A percentile compares a stretch with the other conserved stretches of the same genome.
These are phyloP conservation scores for Pseudocercospora eumusae DNA, from an alignment of 2,329 filamentous ascomycete species.

Conservation along the genomic window DNA sequence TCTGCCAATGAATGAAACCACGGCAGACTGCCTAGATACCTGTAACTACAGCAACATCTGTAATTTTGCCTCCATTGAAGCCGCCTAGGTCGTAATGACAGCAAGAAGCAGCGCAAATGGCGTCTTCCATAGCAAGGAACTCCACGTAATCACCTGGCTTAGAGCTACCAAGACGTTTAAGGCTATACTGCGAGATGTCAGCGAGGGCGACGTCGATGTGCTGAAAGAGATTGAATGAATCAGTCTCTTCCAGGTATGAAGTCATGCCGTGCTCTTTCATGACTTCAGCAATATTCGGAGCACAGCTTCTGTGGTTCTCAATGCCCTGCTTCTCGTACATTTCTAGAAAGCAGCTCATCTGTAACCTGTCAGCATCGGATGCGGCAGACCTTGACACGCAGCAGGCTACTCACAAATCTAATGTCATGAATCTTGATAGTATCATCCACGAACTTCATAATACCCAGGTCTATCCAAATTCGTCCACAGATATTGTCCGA, in stretches of 20 bases:
- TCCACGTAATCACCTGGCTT: constrained; percentile 45
- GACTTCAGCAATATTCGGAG: constrained; percentile 43
- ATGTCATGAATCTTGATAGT: constrained; percentile 46
- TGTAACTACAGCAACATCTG: constrained; percentile 42
- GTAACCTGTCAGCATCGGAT: constrained; percentile 24
- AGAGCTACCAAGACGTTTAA: constrained; percentile 43
- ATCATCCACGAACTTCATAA: constrained; percentile 42
- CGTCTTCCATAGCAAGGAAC: constrained; percentile 42
- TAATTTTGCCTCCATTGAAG: constrained; percentile 44
- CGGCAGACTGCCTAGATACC: constrained; percentile 18
- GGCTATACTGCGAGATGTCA: constrained; percentile 38
- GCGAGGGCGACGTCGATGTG: not conserved
- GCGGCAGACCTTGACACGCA: not conserved
- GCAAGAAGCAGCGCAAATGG: constrained; percentile 42
- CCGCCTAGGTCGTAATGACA: constrained; percentile 45
- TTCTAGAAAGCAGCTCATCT: constrained; percentile 46
- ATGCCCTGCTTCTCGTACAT: constrained; percentile 41
- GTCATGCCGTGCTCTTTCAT: constrained; percentile 42
- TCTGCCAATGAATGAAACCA: constrained; percentile 1
- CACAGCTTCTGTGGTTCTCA: constrained; percentile 42
- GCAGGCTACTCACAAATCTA: constrained; percentile 30
- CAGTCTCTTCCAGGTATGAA: constrained; percentile 39
- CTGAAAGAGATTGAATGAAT: constrained; percentile 48
- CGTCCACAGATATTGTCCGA: constrained; percentile 44
- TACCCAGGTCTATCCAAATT: constrained; percentile 42